Base-by-base conservation (phyloP, 495 filamentous ascomycete species). In the Delitschia confertaspora region DNA sequence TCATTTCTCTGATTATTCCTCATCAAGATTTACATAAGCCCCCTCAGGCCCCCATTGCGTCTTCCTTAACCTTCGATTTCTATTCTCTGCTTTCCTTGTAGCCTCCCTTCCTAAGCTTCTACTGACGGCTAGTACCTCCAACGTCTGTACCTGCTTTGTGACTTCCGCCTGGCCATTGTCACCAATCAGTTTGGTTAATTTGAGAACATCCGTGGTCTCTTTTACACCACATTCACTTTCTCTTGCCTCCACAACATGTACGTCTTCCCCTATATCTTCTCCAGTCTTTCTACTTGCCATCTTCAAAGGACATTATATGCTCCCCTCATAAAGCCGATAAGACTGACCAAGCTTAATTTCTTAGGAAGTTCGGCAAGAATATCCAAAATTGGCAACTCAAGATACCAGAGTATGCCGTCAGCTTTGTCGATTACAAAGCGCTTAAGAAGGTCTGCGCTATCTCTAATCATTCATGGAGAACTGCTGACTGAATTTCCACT, bases 311-410 rank as follows among this genome's bases (percentile, higher is more conserved):
- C n/a, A n/a, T n/a, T n/a, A n/a, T n/a, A n/a, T n/a, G n/a, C n/a
- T n/a, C n/a, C n/a, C n/a, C n/a, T n/a, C n/a, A n/a, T n/a, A 51
- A 52, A 42, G 40, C 47, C 47, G 53, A 49, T 40, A 33, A 41
- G 22, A 53, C 55, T 57, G 46, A 53, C 55, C 31, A 34, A 14
- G 37, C 55, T 1, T 45, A 42, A 23, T 52, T 52, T 33, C 25
- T 24, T 35, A 98, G 91, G 91, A 96, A 98, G 77, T 98, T 96
- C 70, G 91, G 91, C 63, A 98, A 98, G 73, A 83, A 95, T 57
- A 91, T 96, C 51, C 93, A 95, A 69, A 94, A 91, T 73, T 80
- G 88, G 63, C 89, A 96, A 71, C 85, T 98, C 56, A 91, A 98
- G 65, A 85, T 98, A 24, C 91, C 91, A 25, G 91, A 98, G 73